Percentiles rank a stretch among this genome's conserved stretches.
phyloP scores from a whole-genome alignment of 768 basidiomycete species.

The Termitomyces eurrhizus region DNA sequence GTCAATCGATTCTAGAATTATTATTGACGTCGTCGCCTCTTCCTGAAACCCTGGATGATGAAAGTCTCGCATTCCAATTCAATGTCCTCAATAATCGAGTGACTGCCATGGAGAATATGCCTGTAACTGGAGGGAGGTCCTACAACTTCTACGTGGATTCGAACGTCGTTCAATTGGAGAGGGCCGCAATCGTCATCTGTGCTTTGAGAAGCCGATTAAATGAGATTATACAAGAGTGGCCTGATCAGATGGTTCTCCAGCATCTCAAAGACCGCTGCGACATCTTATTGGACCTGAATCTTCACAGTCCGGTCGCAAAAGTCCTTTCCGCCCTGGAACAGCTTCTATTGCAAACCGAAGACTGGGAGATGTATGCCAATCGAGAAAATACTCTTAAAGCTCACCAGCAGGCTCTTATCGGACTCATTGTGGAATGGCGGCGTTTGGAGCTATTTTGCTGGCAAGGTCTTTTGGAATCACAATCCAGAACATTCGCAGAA shows the following conservation, averaged over 20 bases:
- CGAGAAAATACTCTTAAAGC: conserved; percentile 75
- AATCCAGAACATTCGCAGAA: conserved; percentile 52
- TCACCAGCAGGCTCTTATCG: conserved; percentile 62
- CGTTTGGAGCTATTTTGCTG: conserved; percentile 87
- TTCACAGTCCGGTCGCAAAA: conserved; percentile 75
- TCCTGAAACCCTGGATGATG: conserved; percentile 43
- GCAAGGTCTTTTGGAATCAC: conserved; percentile 73
- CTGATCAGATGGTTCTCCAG: conserved; percentile 96
- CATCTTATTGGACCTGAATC: conserved; percentile 52
- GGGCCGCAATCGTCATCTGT: conserved; percentile 48
- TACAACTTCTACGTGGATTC: conserved; percentile 81
- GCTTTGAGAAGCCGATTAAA: conserved; percentile 51
- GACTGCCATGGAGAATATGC: conserved; percentile 23
- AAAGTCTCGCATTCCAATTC: conserved; percentile 50
- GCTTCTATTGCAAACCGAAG: conserved; percentile 80
- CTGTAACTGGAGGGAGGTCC: conserved; percentile 17
- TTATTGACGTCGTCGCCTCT: conserved; percentile 29
- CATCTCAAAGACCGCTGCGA: conserved; percentile 74
- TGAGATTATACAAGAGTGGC: conserved; percentile 74
- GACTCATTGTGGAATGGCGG: conserved; percentile 85
- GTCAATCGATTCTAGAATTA: conserved; percentile 28
- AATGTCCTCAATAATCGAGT: conserved; percentile 41
- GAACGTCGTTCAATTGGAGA: conserved; percentile 71
- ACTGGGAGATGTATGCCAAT: conserved; percentile 98
- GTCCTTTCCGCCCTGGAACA: conserved; percentile 82